Conservation (phyloP, 345 rosid genomes). For the Aurinia saxatilis region DNA sequence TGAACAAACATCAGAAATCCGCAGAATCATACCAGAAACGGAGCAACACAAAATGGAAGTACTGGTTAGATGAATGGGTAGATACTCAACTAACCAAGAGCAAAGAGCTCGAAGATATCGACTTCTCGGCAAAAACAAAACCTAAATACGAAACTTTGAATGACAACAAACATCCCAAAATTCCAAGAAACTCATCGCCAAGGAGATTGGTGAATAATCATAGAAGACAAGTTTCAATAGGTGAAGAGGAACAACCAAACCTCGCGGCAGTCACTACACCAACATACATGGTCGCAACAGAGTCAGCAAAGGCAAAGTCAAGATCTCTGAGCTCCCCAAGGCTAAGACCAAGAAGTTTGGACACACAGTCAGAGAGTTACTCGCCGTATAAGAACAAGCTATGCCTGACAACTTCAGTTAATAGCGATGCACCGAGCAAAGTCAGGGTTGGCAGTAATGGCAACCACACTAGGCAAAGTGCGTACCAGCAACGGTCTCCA, state of each 20-base stretch:
- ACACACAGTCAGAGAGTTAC: constrained; percentile 72
- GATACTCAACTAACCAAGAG: constrained; percentile 64
- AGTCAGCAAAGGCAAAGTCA: constrained; percentile 78
- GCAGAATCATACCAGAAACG: constrained; percentile 64
- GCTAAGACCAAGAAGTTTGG: constrained; percentile 52
- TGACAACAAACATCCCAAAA: constrained; percentile 33
- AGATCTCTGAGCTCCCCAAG: constrained; percentile 75
- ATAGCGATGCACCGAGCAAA: constrained; percentile 41
- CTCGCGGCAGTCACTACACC: constrained; percentile 39
- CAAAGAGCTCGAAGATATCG: constrained; percentile 74
- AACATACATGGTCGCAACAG: constrained; percentile 89
- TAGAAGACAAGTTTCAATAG: constrained; percentile 52
- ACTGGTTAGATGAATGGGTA: constrained; percentile 91
- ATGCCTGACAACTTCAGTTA: constrained; percentile 33
- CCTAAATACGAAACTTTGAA: constrained; percentile 32
- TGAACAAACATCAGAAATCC: constrained; percentile 47
- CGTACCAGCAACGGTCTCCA: constrained; percentile 72
- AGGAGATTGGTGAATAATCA: constrained; percentile 45
- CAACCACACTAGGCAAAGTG: constrained; percentile 25
- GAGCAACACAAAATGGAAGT: constrained; percentile 61
- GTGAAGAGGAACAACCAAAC: constrained; percentile 48
- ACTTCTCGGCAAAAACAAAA: constrained; percentile 41
- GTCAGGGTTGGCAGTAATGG: constrained; percentile 15
- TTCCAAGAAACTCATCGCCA: constrained; percentile 32
- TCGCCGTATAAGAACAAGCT: constrained; percentile 72